Conservation (phyloP, 2,329 filamentous ascomycete species). For the Exophiala bonariae region DNA sequence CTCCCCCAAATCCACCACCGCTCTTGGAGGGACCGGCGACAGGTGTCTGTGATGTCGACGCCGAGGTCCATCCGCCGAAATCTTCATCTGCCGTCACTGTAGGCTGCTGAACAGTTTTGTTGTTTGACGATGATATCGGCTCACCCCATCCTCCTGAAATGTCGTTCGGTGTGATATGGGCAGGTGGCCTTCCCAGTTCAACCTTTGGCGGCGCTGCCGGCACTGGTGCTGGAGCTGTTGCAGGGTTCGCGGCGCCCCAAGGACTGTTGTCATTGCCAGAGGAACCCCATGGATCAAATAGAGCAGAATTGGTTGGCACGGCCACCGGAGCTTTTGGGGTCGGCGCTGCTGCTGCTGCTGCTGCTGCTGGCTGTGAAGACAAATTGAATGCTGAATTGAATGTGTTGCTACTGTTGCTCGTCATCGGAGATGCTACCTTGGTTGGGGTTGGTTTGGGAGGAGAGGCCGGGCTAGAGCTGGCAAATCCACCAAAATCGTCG, state of each 20-base stretch:
- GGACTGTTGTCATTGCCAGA: slow-evolving; percentile 59
- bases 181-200: slow-evolving; percentile 40
- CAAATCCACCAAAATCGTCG: slow-evolving; percentile 30
- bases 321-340: slow-evolving; percentile 36
- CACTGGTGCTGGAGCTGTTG: slow-evolving; percentile 47
- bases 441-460: slow-evolving; percentile 37
- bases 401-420: slow-evolving; percentile 24
- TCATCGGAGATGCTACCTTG: slow-evolving; percentile 31
- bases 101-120: slow-evolving; percentile 47
- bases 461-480: slow-evolving; percentile 24
- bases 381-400: slow-evolving; percentile 80
- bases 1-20: slow-evolving; percentile 26
- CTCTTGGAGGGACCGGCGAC: slow-evolving; percentile 14
- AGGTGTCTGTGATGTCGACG: slow-evolving; percentile 51
- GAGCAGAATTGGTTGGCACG: slow-evolving; percentile 33
- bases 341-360: slow-evolving; percentile 35
- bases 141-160: slow-evolving; percentile 67
- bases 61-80: slow-evolving; percentile 91
- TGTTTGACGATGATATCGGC: slow-evolving; percentile 34
- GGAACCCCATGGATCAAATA: slow-evolving; percentile 75
- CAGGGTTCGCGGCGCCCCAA: slow-evolving; percentile 69
- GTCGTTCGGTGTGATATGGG: slow-evolving; percentile 56
- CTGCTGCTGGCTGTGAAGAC: slow-evolving; percentile 52
- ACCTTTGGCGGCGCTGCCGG: slow-evolving; percentile 24
- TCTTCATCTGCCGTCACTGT: slow-evolving; percentile 87